Conservation (phyloP, 2,329 filamentous ascomycete genomes). For the Aureobasidium sp. region DNA sequence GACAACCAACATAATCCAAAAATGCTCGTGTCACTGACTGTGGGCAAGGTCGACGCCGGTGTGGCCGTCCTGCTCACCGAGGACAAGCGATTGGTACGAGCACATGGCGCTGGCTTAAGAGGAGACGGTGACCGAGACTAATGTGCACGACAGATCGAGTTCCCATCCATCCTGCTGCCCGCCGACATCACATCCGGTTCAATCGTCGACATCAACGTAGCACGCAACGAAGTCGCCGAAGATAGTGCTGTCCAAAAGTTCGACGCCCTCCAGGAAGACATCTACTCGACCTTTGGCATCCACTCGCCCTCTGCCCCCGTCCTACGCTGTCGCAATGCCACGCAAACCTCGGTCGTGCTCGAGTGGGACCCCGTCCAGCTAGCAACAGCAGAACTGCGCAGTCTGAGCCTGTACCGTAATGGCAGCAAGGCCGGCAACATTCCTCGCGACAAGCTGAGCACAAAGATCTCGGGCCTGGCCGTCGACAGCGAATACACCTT, state of each 20-base stretch:
- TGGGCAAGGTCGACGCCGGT: conserved; percentile 98
- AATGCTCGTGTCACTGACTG: conserved; percentile 95
- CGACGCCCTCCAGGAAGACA: conserved; percentile 76
- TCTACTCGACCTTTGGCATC: conserved; percentile 78
- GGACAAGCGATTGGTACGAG: conserved; percentile 84
- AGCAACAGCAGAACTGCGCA: conserved; percentile 84
- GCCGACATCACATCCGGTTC: conserved; percentile 91
- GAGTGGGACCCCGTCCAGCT: conserved; percentile 96
- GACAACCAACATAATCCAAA: not conserved
- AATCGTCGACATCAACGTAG: conserved; percentile 95
- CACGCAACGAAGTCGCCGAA: conserved; percentile 77
- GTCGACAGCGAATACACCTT: conserved; percentile 95
- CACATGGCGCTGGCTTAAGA: not conserved
- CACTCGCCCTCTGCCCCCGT: conserved; percentile 66
- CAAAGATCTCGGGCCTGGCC: conserved; percentile 93
- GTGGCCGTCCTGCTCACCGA: conserved; percentile 94
- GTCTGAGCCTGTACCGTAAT: conserved; percentile 87
- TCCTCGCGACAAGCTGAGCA: conserved; percentile 82
- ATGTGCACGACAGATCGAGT: conserved; percentile 67
- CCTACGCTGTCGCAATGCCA: conserved; percentile 90
- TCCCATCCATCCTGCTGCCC: conserved; percentile 92
- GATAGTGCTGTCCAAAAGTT: conserved; percentile 66
- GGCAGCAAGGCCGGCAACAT: conserved; percentile 95
- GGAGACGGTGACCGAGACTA: not conserved
- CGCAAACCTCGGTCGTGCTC: conserved; percentile 94